These are phyloP conservation scores for Penicillium pulvis DNA, from an alignment of 495 filamentous ascomycete species.

Conservation along the genomic window DNA sequence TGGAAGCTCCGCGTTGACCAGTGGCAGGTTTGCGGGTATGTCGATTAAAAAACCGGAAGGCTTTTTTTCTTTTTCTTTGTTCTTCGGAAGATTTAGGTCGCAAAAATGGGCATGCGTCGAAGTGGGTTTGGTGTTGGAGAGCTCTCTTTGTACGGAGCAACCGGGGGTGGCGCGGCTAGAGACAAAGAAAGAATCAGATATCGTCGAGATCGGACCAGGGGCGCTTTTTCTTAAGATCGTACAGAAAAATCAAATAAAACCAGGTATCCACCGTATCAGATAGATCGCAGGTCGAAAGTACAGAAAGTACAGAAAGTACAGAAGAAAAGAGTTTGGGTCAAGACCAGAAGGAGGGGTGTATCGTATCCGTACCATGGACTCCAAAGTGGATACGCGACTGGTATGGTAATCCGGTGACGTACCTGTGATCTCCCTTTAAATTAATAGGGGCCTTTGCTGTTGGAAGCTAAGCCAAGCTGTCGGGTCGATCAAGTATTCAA, in stretches of 20 bases:
- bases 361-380: neutral
- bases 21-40: neutral
- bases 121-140: slow-evolving; percentile 2
- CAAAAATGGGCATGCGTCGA: slow-evolving; percentile 16
- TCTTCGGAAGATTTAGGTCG: neutral
- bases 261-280: slow-evolving; percentile 21
- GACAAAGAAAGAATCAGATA: slow-evolving; percentile 28
- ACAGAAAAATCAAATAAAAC: slow-evolving; percentile 2
- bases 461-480: slow-evolving; percentile 30
- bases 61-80: neutral
- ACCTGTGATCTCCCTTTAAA: neutral
- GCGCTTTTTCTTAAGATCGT: slow-evolving; percentile 6
- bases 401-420: slow-evolving; percentile 3
- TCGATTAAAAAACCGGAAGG: neutral
- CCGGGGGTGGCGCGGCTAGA: slow-evolving; percentile 26
- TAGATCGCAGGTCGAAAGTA: slow-evolving; percentile 22
- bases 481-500: slow-evolving; percentile 24
- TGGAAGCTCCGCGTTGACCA: neutral
- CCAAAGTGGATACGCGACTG: neutral
- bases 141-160: slow-evolving; percentile 2
- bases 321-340: neutral
- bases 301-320: slow-evolving; percentile 5
- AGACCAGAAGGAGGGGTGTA: slow-evolving; percentile 2
- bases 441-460: neutral
- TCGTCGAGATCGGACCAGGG: slow-evolving; percentile 19